A percentile compares a stretch with the other conserved stretches of the same genome.
Conservation (phyloP, 2,329 filamentous ascomycete species). For the Hypoxylon sp. region DNA sequence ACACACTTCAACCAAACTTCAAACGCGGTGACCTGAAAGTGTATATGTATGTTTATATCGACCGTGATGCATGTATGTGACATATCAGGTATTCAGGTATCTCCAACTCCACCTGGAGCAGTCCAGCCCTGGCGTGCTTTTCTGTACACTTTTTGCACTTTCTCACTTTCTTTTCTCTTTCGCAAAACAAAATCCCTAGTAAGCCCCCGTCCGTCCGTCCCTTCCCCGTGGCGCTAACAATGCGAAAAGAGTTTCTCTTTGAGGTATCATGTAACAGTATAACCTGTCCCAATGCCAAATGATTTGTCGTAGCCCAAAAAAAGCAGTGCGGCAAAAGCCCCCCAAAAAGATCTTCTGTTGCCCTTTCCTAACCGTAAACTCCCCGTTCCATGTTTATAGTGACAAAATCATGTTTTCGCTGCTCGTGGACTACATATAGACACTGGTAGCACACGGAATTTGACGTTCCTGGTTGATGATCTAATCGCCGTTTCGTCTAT, state of each 20-base stretch:
- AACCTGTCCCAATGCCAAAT: conserved; percentile 46
- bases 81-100: conserved; percentile 28
- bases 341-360: conserved; percentile 21
- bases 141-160: conserved; percentile 11
- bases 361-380: conserved; percentile 42
- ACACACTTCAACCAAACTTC: not conserved
- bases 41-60: conserved; percentile 35
- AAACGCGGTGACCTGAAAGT: not conserved
- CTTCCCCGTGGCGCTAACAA: conserved; percentile 29
- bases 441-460: conserved; percentile 27
- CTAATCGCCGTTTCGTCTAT: conserved; percentile 40
- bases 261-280: conserved; percentile 46
- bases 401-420: conserved; percentile 34
- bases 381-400: conserved; percentile 41
- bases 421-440: conserved; percentile 38
- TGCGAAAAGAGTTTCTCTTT: conserved; percentile 41
- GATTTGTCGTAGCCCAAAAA: conserved; percentile 44
- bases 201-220: conserved; percentile 19
- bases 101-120: conserved; percentile 22
- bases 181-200: not conserved
- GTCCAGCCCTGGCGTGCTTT: conserved; percentile 18
- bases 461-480: conserved; percentile 9
- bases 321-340: conserved; percentile 14
- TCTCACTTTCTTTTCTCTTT: conserved; percentile 10
- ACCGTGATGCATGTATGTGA: conserved; percentile 32